Percentiles rank a stretch among this genome's conserved stretches.
Conservation (phyloP, 345 rosid genomes). For the Brassica carinata region DNA sequence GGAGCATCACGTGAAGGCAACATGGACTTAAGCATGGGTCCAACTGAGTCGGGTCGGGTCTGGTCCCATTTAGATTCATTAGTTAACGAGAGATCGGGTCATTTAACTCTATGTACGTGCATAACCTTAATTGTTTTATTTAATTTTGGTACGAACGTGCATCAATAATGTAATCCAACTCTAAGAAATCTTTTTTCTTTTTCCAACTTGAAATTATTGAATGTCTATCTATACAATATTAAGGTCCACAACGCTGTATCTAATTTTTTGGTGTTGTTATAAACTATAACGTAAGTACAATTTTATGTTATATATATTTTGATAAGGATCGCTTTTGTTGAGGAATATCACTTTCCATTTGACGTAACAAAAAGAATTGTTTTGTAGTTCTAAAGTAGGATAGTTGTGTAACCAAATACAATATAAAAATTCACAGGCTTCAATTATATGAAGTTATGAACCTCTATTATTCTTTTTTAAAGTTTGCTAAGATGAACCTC, state of each 20-base stretch:
- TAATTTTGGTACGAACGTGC: conserved; percentile 29
- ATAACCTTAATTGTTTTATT: conserved; percentile 2
- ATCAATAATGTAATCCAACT: conserved; percentile 34
- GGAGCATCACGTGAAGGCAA: conserved; percentile 36
- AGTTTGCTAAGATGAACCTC: conserved; percentile 1
- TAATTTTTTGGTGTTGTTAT: background rate
- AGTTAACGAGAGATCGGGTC: conserved; percentile 24
- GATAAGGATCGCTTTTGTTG: conserved; percentile 25
- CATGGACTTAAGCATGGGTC: background rate
- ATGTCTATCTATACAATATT: background rate
- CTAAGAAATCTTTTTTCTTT: background rate
- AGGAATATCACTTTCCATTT: conserved; percentile 30
- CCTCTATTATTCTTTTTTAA: background rate
- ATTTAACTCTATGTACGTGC: conserved; percentile 25
- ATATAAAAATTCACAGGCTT: conserved; percentile 3
- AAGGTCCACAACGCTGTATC: conserved; percentile 32
- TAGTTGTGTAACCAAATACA: conserved; percentile 10
- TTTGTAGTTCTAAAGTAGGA: conserved; percentile 26
- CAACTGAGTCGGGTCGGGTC: conserved; percentile 11
- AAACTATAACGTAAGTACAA: background rate
- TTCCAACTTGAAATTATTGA: conserved; percentile 22
- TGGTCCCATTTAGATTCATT: conserved; percentile 30
- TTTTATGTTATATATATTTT: background rate
- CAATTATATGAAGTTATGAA: conserved; percentile 35
- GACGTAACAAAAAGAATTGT: background rate